Evolutionary conservation across 768 basidiomycete genomes (phyloP), one percentile per base, ranked within the genome.

Genomic region (Trametes cubensis): DNA sequence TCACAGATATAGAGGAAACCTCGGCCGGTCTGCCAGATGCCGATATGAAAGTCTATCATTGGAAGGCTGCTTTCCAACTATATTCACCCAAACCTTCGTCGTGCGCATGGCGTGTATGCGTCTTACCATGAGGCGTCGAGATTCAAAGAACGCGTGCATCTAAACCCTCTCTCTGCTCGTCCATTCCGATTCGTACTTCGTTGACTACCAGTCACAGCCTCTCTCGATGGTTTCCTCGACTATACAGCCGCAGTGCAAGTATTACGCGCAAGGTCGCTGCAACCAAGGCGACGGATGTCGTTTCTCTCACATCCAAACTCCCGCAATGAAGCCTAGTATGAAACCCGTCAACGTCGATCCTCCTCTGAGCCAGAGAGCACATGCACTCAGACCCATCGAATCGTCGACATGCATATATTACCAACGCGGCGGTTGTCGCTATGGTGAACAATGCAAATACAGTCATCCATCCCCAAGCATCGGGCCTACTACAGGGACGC

Each of bases 221-320:
- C 17, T 21, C n/a, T 45, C 44, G 44, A 25, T 48, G 55, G 10
- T 56, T 21, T 47, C 23, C 28, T 11, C 10, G 17, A 5, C 28
- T 23, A 21, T n/a, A 2, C 6, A 11, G 13, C 20, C 17, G 44
- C 23, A n/a, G 10, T 56, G 55, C 46, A 47, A 23, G 2, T 56
- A 56, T 45, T 47, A 56, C 25, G 10, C 44, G 8, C 55, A 56
- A 38, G 55, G 55, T 15, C 44, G 55, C 0, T 56, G 55, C 25
- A 28, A 44, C 14, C n/a, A 56, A 25, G 55, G 55, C n/a, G 45
- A 56, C 34, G 28, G 47, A 14, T 56, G 55, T 23, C 51, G 38
- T 7, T 52, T 52, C 34, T 39, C 34, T 10, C 51, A 52, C 23
- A 13, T 38, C 10, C 51, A 6, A 14, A 20, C 18, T 4, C 2